These are phyloP conservation scores for Penicillium riverlandense DNA, from an alignment of 495 filamentous ascomycete species.

Conservation along the genomic window DNA sequence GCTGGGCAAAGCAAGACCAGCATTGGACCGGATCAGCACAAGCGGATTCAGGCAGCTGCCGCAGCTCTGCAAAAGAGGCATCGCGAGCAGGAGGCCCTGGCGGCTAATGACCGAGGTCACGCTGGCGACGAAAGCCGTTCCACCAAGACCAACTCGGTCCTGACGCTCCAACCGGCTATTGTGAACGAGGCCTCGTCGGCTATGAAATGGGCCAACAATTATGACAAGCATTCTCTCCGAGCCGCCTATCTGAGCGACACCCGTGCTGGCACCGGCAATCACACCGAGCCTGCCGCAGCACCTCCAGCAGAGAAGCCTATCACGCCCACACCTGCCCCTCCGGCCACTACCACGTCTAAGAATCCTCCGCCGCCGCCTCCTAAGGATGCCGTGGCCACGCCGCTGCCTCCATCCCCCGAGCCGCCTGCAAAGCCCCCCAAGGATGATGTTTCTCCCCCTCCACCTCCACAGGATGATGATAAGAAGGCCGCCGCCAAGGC, in stretches of 20 bases:
- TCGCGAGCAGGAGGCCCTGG: constrained; percentile 47
- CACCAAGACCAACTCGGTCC: constrained; percentile 81
- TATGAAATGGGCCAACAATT: constrained; percentile 79
- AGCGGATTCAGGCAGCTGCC: constrained; percentile 84
- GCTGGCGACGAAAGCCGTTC: constrained; percentile 24
- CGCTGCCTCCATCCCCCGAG: constrained; percentile 26
- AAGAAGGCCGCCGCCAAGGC: constrained; percentile 12
- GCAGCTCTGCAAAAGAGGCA: constrained; percentile 68
- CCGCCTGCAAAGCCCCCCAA: constrained; percentile 10
- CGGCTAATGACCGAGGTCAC: constrained; percentile 5
- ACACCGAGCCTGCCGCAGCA: constrained; percentile 7
- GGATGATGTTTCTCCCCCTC: not conserved
- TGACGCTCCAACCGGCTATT: constrained; percentile 82
- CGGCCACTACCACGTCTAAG: constrained; percentile 6
- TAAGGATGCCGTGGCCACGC: constrained; percentile 18
- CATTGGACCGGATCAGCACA: constrained; percentile 87
- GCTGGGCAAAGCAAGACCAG: constrained; percentile 71
- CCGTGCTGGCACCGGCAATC: constrained; percentile 57
- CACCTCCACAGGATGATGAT: not conserved
- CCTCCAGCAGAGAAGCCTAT: constrained; percentile 4
- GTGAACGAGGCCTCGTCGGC: constrained; percentile 83
- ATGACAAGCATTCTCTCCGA: constrained; percentile 75
- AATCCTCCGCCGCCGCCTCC: constrained; percentile 11
- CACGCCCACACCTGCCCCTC: constrained; percentile 9
- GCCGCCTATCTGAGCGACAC: constrained; percentile 71